Percentiles rank a stretch among this genome's conserved stretches.
phyloP scores from a whole-genome alignment of 495 filamentous ascomycete genomes.

The Aspergillus avenaceus region DNA sequence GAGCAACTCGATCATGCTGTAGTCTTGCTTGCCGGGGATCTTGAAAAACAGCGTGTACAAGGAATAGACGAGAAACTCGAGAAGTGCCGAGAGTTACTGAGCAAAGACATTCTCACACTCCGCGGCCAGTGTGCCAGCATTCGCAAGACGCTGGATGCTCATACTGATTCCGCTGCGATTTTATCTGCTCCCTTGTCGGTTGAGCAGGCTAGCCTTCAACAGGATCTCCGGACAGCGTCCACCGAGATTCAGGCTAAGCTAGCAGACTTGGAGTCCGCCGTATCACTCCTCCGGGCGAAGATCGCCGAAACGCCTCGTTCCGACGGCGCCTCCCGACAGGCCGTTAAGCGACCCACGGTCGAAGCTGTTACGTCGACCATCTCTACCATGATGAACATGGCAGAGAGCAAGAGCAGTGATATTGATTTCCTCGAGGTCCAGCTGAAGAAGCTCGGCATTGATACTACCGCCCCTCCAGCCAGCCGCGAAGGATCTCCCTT shows the following conservation, averaged over 20 bases:
- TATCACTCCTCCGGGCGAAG: conserved; percentile 78
- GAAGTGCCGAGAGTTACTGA: conserved; percentile 53
- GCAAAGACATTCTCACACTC: conserved; percentile 61
- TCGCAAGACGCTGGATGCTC: conserved; percentile 62
- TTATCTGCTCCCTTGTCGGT: conserved; percentile 70
- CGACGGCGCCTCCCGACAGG: conserved; percentile 26
- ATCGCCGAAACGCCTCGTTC: conserved; percentile 51
- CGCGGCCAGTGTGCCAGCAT: conserved; percentile 69
- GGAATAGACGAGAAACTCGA: conserved; percentile 60
- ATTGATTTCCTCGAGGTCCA: conserved; percentile 85
- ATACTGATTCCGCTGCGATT: conserved; percentile 58
- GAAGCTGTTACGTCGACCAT: conserved; percentile 91
- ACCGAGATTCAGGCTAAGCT: conserved; percentile 66
- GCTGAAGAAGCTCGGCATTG: conserved; percentile 65
- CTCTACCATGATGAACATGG: conserved; percentile 85
- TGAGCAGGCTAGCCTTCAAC: conserved; percentile 77
- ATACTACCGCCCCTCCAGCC: conserved; percentile 35
- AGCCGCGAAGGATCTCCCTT: conserved; percentile 61
- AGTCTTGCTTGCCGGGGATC: conserved; percentile 47
- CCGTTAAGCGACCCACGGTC: conserved; percentile 65
- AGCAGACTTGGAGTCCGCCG: conserved; percentile 70
- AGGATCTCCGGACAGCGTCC: conserved; percentile 70
- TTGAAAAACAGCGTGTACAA: conserved; percentile 62
- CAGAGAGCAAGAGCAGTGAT: conserved; percentile 79
- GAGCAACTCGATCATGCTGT: conserved; percentile 57